Percentiles rank a stretch among this genome's conserved stretches.
phyloP scores from a whole-genome alignment of 148 eudicot species.

The Rhododendron ferrugineum region DNA sequence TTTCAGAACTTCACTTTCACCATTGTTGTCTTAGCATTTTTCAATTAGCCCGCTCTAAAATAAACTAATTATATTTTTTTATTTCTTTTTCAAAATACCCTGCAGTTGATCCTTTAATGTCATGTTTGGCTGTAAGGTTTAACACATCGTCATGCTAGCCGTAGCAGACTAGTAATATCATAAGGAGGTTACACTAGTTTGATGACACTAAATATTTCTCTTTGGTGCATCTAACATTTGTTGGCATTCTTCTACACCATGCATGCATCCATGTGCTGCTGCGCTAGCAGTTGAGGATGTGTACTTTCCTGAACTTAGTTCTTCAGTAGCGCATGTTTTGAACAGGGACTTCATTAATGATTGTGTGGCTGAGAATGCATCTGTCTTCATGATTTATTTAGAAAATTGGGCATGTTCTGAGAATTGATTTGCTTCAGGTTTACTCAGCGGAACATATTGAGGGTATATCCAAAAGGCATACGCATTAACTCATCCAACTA shows the following conservation, averaged over 20 bases:
- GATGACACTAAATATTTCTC: background rate
- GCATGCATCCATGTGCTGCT: background rate
- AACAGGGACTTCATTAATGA: background rate
- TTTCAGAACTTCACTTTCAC: background rate
- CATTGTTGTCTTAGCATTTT: background rate
- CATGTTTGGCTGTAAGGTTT: background rate
- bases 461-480: slow-evolving; percentile 80
- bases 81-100: background rate
- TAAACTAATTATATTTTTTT: background rate
- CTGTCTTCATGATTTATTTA: background rate
- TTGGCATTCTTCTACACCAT: background rate
- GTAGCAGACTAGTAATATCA: background rate
- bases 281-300: background rate
- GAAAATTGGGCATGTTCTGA: slow-evolving; percentile 7
- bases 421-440: slow-evolving; percentile 38
- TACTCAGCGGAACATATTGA: slow-evolving; percentile 68
- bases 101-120: background rate
- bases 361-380: background rate
- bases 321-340: background rate
- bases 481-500: slow-evolving; percentile 80
- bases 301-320: background rate
- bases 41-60: background rate
- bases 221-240: background rate
- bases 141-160: background rate
- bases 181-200: background rate